phyloP scores from a whole-genome alignment of 139 green algal genomes.

The Coelastrella sp. region DNA sequence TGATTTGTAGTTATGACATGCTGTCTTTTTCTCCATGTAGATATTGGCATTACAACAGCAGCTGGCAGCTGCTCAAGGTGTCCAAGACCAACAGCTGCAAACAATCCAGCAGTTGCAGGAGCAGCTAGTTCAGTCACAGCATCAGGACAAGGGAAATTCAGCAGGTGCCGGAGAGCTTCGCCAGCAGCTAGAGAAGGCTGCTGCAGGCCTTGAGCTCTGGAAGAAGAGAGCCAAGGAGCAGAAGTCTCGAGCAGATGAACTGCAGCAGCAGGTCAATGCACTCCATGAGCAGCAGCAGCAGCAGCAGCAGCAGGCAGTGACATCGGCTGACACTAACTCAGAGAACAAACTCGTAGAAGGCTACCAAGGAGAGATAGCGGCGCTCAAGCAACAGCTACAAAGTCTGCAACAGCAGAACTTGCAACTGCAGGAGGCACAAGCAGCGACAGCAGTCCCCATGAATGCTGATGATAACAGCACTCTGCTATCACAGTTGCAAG shows the following conservation, averaged over 20 bases:
- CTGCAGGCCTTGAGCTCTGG: not conserved
- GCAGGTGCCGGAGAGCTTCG: not conserved
- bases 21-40: not conserved
- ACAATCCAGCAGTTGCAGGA: slow-evolving; percentile 10
- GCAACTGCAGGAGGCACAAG: not conserved
- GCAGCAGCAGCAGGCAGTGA: not conserved
- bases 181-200: slow-evolving; percentile 19
- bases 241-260: not conserved
- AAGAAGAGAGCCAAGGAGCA: slow-evolving; percentile 3
- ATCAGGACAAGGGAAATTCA: not conserved
- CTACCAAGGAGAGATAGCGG: not conserved
- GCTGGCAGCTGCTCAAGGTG: not conserved
- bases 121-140: not conserved
- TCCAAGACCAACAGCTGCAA: not conserved
- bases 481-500: not conserved
- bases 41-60: slow-evolving; percentile 30
- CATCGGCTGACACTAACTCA: not conserved
- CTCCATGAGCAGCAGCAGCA: slow-evolving; percentile 22
- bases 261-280: slow-evolving; percentile 15
- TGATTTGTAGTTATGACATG: too few relatives aligned
- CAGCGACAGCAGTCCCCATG: not conserved
- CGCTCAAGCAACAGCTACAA: not conserved
- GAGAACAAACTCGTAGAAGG: not conserved
- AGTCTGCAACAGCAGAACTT: not conserved
- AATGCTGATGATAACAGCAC: not conserved